Percentiles rank a stretch among this genome's conserved stretches.
Conservation (phyloP, 768 basidiomycete genomes). For the Tulasnella calospora region DNA sequence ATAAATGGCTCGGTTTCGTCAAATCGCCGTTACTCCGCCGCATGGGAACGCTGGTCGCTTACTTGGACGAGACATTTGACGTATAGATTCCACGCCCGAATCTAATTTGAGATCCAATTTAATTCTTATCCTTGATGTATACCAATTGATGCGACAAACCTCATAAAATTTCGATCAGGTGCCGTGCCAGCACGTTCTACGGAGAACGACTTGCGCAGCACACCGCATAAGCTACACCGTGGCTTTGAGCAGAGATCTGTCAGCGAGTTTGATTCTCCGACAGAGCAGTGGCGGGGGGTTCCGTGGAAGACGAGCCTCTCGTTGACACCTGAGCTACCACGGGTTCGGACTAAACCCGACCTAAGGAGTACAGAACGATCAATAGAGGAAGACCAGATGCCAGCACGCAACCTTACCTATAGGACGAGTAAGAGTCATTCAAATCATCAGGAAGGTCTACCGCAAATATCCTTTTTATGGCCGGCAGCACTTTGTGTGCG, state of each 20-base stretch:
- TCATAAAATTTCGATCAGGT: background rate
- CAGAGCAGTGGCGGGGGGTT: background rate
- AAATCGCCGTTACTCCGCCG: background rate
- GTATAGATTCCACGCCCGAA: slow-evolving; percentile 15
- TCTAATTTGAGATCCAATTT: background rate
- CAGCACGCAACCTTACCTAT: background rate
- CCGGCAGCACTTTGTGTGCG: background rate
- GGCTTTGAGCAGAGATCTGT: background rate
- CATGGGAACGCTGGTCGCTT: background rate
- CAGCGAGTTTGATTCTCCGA: background rate
- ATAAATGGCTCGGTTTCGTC: background rate
- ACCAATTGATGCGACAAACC: background rate
- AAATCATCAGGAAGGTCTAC: background rate
- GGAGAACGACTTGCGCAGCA: background rate
- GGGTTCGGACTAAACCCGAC: background rate
- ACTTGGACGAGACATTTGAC: slow-evolving; percentile 2
- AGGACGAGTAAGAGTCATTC: background rate
- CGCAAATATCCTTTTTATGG: background rate
- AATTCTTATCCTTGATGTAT: background rate
- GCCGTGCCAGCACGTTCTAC: background rate
- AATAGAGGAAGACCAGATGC: background rate
- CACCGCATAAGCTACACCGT: background rate
- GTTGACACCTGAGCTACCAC: background rate
- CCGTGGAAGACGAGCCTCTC: background rate
- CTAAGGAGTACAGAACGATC: background rate